Conservation (phyloP, 306 rosid genomes). For the Citrullus colocynthis region DNA sequence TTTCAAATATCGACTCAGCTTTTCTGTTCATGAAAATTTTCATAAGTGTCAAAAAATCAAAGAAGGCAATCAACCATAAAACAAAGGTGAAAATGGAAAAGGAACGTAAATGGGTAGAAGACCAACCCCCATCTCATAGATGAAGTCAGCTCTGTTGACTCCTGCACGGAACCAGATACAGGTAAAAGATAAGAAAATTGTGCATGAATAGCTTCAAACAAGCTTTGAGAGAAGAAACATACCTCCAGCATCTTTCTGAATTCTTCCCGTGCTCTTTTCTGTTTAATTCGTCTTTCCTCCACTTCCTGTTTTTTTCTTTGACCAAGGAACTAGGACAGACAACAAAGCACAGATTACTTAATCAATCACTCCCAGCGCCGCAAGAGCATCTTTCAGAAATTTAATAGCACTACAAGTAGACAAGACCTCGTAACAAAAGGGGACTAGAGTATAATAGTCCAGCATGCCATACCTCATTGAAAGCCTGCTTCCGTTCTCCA, state of each 20-base stretch:
- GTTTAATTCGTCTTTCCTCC: slow-evolving; percentile 69
- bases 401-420: background rate
- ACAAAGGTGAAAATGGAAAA: background rate
- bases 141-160: slow-evolving; percentile 59
- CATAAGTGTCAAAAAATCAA: background rate
- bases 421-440: background rate
- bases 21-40: slow-evolving; percentile 38
- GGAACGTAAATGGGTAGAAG: slow-evolving; percentile 8
- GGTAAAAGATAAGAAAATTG: slow-evolving; percentile 11
- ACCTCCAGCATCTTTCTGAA: slow-evolving; percentile 85
- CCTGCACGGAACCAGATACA: slow-evolving; percentile 39
- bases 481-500: slow-evolving; percentile 92
- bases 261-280: slow-evolving; percentile 75
- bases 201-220: slow-evolving; percentile 8
- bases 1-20: slow-evolving; percentile 57
- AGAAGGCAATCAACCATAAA: background rate
- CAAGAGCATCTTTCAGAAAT: background rate
- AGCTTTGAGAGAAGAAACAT: slow-evolving; percentile 21
- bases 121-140: slow-evolving; percentile 79
- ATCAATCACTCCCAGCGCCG: background rate
- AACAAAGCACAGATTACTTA: background rate
- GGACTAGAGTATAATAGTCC: background rate
- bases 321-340: slow-evolving; percentile 45
- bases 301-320: slow-evolving; percentile 76
- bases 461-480: slow-evolving; percentile 55